phyloP scores from a whole-genome alignment of 2,329 filamentous ascomycete species.

The Aspergillus arachidicola region DNA sequence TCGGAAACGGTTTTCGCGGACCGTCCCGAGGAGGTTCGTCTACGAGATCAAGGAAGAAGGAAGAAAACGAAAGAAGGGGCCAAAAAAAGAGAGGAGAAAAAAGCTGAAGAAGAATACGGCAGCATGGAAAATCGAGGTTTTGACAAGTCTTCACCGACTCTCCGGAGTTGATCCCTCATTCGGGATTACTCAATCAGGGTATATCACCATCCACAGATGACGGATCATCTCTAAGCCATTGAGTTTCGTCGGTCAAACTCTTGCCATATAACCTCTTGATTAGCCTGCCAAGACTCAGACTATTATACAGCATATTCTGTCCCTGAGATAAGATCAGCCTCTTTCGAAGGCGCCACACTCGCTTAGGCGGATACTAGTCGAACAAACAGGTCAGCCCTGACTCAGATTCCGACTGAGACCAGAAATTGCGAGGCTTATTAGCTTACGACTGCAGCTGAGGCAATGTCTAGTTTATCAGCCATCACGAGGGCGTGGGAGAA shows the following conservation, averaged over 20 bases:
- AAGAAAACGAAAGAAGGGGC: not conserved
- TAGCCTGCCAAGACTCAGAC: not conserved
- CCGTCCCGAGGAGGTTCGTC: conserved; percentile 3
- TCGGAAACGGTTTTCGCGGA: not conserved
- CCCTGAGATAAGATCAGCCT: not conserved
- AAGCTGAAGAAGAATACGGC: not conserved
- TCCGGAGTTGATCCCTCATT: conserved; percentile 2
- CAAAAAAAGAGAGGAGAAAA: not conserved
- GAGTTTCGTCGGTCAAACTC: not conserved
- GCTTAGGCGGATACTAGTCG: not conserved
- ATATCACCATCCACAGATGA: conserved; percentile 2
- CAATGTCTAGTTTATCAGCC: not conserved
- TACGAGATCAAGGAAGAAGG: not conserved
- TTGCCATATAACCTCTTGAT: not conserved
- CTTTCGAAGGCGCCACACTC: not conserved
- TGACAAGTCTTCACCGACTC: conserved; percentile 15
- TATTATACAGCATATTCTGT: not conserved
- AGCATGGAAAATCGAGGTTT: not conserved
- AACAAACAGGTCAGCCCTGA: not conserved
- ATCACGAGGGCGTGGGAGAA: conserved; percentile 1
- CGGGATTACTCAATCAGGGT: not conserved
- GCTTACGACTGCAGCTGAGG: not conserved
- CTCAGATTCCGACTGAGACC: not conserved
- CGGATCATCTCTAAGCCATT: not conserved
- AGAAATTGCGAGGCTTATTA: not conserved